Evolutionary conservation across 179 eudicot genomes (phyloP).

Genomic region (Pouteria campechiana): DNA sequence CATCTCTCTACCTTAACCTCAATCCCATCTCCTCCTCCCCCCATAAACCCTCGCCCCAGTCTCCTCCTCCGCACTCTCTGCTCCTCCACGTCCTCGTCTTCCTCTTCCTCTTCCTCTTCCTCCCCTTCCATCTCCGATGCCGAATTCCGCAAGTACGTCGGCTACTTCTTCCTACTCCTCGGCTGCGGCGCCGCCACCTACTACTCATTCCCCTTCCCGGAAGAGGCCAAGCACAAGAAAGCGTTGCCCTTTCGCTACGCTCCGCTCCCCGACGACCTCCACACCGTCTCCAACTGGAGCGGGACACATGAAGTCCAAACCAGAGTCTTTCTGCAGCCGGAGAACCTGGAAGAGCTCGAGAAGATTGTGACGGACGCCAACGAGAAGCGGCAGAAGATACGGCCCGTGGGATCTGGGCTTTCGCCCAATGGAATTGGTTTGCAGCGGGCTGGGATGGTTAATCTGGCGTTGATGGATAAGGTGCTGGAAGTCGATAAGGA

Average conservation of each 20-base stretch:
- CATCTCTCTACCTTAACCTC: slow-evolving; percentile 7
- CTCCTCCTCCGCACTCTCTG: slow-evolving; percentile 18
- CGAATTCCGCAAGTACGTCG: slow-evolving; percentile 67
- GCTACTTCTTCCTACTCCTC: slow-evolving; percentile 55
- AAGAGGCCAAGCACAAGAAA: slow-evolving; percentile 65
- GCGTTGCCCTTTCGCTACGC: slow-evolving; percentile 87
- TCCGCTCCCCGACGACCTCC: slow-evolving; percentile 80
- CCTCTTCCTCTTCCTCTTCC: slow-evolving; percentile 11
- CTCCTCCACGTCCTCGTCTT: slow-evolving; percentile 15
- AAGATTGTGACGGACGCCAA: slow-evolving; percentile 31
- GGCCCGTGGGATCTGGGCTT: slow-evolving; percentile 83
- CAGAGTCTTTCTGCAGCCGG: slow-evolving; percentile 60
- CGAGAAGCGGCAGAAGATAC: slow-evolving; percentile 41
- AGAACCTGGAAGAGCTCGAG: slow-evolving; percentile 36
- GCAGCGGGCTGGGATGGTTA: slow-evolving; percentile 80
- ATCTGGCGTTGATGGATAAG: slow-evolving; percentile 73
- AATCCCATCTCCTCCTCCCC: neutral
- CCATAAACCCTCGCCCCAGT: slow-evolving; percentile 7
- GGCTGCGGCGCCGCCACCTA: slow-evolving; percentile 72
- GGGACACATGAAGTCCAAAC: slow-evolving; percentile 84
- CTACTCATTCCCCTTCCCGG: slow-evolving; percentile 89
- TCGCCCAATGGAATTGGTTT: slow-evolving; percentile 87
- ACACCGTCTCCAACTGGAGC: slow-evolving; percentile 77
- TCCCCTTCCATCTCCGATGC: slow-evolving; percentile 33
- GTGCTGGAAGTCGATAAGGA: slow-evolving; percentile 73